Percentiles rank a stretch among this genome's conserved stretches.
phyloP scores from a whole-genome alignment of 768 basidiomycete genomes.

The Suillus tomentosus region DNA sequence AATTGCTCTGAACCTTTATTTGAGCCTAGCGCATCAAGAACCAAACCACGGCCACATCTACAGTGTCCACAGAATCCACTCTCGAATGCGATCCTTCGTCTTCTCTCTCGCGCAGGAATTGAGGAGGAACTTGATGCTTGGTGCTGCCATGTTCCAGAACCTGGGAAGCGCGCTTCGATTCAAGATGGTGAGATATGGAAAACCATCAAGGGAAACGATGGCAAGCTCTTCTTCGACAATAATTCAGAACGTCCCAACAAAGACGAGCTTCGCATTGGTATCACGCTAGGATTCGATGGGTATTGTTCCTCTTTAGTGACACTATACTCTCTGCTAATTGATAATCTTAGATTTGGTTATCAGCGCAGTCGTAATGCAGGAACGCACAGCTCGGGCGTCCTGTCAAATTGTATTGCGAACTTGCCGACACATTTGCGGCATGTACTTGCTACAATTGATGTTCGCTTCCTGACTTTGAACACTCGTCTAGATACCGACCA shows the following conservation, averaged over 20 bases:
- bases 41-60: neutral
- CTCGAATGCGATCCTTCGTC: neutral
- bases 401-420: neutral
- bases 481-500: neutral
- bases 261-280: neutral
- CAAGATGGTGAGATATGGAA: neutral
- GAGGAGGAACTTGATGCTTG: neutral
- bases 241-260: neutral
- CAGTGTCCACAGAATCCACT: neutral
- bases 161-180: neutral
- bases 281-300: neutral
- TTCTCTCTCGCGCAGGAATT: neutral
- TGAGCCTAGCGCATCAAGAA: neutral
- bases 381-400: neutral
- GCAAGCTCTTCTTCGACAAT: neutral
- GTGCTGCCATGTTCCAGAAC: neutral
- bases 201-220: too few species aligned
- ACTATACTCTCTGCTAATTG: neutral
- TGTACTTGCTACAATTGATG: neutral
- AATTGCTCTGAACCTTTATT: too few species aligned
- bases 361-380: neutral
- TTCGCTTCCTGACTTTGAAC: neutral
- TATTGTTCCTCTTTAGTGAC: neutral
- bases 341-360: neutral
- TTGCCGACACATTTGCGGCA: neutral